phyloP scores from a whole-genome alignment of 2,329 filamentous ascomycete species.

The Rhynchosporium secalis region DNA sequence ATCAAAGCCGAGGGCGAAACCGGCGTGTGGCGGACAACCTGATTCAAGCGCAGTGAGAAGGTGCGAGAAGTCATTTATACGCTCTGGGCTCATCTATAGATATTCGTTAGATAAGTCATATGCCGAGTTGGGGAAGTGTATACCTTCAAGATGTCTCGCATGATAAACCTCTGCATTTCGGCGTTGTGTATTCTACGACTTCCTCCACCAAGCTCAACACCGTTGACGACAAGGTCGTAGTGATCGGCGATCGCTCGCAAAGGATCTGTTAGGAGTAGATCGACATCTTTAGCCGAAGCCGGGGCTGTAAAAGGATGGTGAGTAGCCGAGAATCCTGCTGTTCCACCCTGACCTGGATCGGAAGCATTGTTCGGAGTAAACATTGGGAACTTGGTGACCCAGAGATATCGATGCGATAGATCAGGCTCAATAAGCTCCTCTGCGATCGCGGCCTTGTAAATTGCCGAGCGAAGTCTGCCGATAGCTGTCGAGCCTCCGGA shows the following conservation, averaged over 20 bases:
- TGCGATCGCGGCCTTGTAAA: constrained; percentile 36
- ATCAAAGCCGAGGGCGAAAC: constrained; percentile 91
- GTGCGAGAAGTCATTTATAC: constrained; percentile 81
- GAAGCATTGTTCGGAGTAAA: constrained; percentile 71
- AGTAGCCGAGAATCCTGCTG: constrained; percentile 78
- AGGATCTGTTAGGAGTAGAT: constrained; percentile 71
- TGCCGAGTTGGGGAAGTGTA: neutral
- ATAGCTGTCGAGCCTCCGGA: constrained; percentile 68
- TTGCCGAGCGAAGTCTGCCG: constrained; percentile 37
- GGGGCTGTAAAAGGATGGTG: constrained; percentile 97
- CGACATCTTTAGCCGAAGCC: constrained; percentile 67
- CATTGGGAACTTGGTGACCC: constrained; percentile 89
- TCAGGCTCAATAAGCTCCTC: constrained; percentile 32
- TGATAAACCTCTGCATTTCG: constrained; percentile 78
- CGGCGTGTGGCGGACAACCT: constrained; percentile 92
- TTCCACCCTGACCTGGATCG: constrained; percentile 68
- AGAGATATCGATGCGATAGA: constrained; percentile 65
- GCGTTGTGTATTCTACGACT: constrained; percentile 89
- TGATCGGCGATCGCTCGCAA: constrained; percentile 77
- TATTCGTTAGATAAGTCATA: constrained; percentile 6
- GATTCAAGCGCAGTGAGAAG: constrained; percentile 77
- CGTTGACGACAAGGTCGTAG: constrained; percentile 95
- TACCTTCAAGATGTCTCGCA: constrained; percentile 74
- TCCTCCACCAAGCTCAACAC: constrained; percentile 89
- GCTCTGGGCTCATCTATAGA: constrained; percentile 47